A percentile compares a stretch with the other conserved stretches of the same genome.
Conservation (phyloP, 2,329 filamentous ascomycete species). For the Diplodia mutila region DNA sequence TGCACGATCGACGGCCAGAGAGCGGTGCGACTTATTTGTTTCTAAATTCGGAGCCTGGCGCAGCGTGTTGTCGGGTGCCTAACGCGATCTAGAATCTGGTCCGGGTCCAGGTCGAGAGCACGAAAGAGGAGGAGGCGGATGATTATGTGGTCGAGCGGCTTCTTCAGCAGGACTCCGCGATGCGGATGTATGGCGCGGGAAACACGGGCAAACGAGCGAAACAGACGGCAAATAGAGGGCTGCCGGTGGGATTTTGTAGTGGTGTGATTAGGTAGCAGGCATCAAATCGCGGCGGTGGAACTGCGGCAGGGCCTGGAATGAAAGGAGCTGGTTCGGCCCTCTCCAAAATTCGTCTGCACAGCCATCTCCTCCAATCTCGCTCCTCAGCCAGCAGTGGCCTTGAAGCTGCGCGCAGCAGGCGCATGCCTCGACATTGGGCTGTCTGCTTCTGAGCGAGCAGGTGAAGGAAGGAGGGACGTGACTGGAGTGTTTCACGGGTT, state of each 20-base stretch:
- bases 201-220: background rate
- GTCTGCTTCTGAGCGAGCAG: no score
- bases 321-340: conserved; percentile 7
- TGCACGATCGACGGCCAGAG: background rate
- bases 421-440: background rate
- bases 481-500: background rate
- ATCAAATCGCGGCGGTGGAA: background rate
- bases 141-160: background rate
- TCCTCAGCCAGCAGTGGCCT: background rate
- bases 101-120: background rate
- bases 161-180: background rate
- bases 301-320: background rate
- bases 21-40: conserved; percentile 1
- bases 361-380: conserved; percentile 20
- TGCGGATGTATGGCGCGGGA: background rate
- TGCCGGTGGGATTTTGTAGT: background rate
- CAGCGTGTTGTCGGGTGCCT: background rate
- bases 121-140: no score
- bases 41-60: conserved; percentile 4
- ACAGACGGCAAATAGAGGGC: background rate
- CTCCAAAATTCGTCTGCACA: conserved; percentile 4
- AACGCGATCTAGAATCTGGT: conserved; percentile 9
- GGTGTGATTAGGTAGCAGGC: conserved; percentile 6
- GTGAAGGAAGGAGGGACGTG: background rate
- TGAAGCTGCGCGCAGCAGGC: background rate